Evolutionary conservation across 2,329 filamentous ascomycete species (phyloP), one percentile per base, ranked within the genome.

Genomic region (Zymoseptoria crescenta): DNA sequence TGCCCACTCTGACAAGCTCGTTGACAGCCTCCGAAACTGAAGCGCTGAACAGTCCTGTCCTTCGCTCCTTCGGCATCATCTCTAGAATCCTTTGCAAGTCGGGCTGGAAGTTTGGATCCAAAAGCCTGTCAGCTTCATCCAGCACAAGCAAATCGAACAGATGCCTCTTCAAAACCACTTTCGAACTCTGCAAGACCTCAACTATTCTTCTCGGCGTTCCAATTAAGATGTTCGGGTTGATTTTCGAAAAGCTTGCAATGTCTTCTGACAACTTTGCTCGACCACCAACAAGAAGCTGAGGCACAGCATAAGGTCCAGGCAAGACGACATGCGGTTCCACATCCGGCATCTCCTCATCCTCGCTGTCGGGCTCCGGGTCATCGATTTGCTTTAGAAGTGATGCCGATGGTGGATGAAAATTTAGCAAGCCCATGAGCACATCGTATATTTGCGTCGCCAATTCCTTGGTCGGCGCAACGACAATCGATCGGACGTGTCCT

Each of bases 11-110:
- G 56, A 99, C 91, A 57, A 99, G 88, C 71, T 96, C 89, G 63
- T 92, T 87, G 0, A 99, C 89, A 1, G 94, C 94, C 71, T 97
- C 94, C 67, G 88, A 94, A n/a, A 99, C 89, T 68, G 89, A 95
- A 10, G 94, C 94, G 69, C 91, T 96, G 75, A 97, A 99, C 0
- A 99, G 78, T 0, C 94, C 94, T 0, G 94, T 99, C 54, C 94
- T 83, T 55, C 94, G 82, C 73, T 99, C 94, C 71, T 99, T 99
- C 0, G 94, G 94, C 5, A 99, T 77, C 16, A 88, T 83, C 0
- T 85, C 84, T 21, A 99, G 77, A 49, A 97, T 96, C 57, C 85
- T 89, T 66, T 94, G 90, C 28, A 99, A 75, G 66, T 96, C 91
- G 58, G 89, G 87, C 73, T 95, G 94, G 75, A 99, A 97, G 5